Percentiles rank a stretch among this genome's conserved stretches.
Evolutionary conservation across 1,139 yeast species (phyloP).

Genomic region (Hyphopichia wangnamkhiaoensis): DNA sequence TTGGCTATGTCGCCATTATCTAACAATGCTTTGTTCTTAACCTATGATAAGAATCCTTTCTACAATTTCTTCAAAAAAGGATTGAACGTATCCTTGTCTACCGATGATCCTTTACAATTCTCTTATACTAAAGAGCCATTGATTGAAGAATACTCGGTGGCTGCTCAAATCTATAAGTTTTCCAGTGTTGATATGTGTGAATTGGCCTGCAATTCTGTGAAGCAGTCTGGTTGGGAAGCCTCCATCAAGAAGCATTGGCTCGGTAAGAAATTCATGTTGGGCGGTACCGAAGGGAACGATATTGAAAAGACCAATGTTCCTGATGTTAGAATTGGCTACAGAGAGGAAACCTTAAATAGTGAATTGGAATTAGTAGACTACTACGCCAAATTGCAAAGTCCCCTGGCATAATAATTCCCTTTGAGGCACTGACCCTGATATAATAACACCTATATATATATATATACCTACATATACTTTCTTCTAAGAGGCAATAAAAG

Average conservation of each 20-base stretch:
- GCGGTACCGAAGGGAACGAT: conserved; percentile 79
- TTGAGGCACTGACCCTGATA: no score
- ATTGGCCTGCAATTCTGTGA: conserved; percentile 79
- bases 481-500: no score
- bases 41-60: conserved; percentile 95
- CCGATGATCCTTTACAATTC: conserved; percentile 77
- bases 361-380: conserved; percentile 72
- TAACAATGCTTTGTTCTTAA: conserved; percentile 91
- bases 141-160: conserved; percentile 95
- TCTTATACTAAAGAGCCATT: conserved; percentile 97
- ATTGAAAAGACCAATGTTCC: conserved; percentile 96
- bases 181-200: conserved; percentile 98
- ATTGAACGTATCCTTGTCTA: conserved; percentile 84
- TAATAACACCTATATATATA: no score
- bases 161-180: conserved; percentile 93
- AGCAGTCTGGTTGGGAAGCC: conserved; percentile 91
- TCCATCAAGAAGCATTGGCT: conserved; percentile 88
- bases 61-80: conserved; percentile 89
- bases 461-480: no score
- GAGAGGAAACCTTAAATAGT: conserved; percentile 77
- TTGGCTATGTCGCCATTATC: conserved; percentile 99
- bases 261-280: conserved; percentile 63
- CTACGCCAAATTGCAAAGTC: conserved; percentile 41
- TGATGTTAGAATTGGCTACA: conserved; percentile 74
- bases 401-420: no score